Evolutionary conservation across 768 basidiomycete species (phyloP), one percentile per base, ranked within the genome.

Genomic region (Leucosporidium creatinivorum): DNA sequence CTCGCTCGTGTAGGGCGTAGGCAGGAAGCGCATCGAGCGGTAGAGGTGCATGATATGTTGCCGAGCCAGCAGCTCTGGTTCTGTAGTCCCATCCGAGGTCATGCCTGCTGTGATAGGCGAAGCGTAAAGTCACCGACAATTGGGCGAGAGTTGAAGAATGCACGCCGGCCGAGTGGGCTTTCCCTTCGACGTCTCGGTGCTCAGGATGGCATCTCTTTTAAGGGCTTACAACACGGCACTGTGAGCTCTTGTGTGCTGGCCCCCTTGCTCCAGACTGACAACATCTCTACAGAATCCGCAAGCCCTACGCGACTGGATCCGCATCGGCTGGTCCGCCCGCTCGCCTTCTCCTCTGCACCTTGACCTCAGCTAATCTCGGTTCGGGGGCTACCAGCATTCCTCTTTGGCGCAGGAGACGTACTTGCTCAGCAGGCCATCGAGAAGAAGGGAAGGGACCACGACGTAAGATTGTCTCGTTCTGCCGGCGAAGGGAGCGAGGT

Each of bases 341-440:
- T 52, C 52, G 21, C 36, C 23, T n/a, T 54, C 33, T 7, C 30
- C 44, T 58, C 1, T 39, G 5, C 19, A 50, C 58, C 30, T 48
- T 15, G 36, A 23, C 6, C 44, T 15, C 58, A 25, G 15, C 23
- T 48, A 3, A 26, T 26, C 6, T 19, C 15, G 1, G 4, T 9
- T 6, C 23, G 5, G 1, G 1, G 23, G 12, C 58, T n/a, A 4
- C 15, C 58, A 67, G 74, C 72, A 33, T 61, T 73, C 25, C 72
- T 75, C 15, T 75, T 75, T 19, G 74, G 74, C 26, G 66, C 74
- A 1, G 74, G 74, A 31, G 90, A 91, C 75, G 73, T 92, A 1
- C 83, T 93, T 52, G 92, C 92, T 0, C 92, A 96, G 78, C 93
- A 94, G 77, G 83, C 80, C 1, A 83, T 93, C 25, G 93, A 93